A percentile compares a stretch with the other conserved stretches of the same genome.
These are phyloP conservation scores for Wakefieldia striispora DNA, from an alignment of 768 basidiomycete genomes.

Conservation along the genomic window DNA sequence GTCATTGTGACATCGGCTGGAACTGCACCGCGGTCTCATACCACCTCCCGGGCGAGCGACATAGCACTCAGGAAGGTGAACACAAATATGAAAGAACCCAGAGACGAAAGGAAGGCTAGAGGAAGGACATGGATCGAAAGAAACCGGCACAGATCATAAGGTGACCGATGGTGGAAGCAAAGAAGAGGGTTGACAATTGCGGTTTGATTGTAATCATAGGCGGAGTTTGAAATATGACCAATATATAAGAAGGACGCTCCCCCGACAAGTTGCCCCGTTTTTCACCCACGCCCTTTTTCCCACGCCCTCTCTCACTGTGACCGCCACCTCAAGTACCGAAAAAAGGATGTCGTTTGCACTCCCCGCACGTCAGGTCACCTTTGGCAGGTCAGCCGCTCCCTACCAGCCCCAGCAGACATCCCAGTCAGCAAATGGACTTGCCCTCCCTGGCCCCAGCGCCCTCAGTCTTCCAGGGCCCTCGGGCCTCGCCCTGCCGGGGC, in stretches of 20 bases:
- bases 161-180: constrained; percentile 25
- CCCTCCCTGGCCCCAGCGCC: constrained; percentile 48
- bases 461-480: constrained; percentile 43
- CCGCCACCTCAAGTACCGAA: constrained; percentile 12
- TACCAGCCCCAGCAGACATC: constrained; percentile 42
- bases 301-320: constrained; percentile 25
- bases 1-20: no score
- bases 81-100: background rate
- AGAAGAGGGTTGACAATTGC: constrained; percentile 13
- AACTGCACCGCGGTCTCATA: no score
- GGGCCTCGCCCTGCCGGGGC: constrained; percentile 50
- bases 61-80: background rate
- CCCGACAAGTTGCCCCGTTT: constrained; percentile 14
- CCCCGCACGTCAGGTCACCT: constrained; percentile 76
- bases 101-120: background rate
- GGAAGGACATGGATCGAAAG: background rate
- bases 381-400: constrained; percentile 59
- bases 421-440: constrained; percentile 49
- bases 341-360: constrained; percentile 60
- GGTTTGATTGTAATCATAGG: constrained; percentile 21
- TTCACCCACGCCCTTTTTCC: constrained; percentile 29
- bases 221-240: constrained; percentile 28
- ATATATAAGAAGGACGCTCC: constrained; percentile 27
- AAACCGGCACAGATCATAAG: constrained; percentile 10
- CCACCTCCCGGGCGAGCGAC: background rate